Evolutionary conservation across 2,329 filamentous ascomycete genomes (phyloP).

Genomic region (Aspergillus chevalieri): DNA sequence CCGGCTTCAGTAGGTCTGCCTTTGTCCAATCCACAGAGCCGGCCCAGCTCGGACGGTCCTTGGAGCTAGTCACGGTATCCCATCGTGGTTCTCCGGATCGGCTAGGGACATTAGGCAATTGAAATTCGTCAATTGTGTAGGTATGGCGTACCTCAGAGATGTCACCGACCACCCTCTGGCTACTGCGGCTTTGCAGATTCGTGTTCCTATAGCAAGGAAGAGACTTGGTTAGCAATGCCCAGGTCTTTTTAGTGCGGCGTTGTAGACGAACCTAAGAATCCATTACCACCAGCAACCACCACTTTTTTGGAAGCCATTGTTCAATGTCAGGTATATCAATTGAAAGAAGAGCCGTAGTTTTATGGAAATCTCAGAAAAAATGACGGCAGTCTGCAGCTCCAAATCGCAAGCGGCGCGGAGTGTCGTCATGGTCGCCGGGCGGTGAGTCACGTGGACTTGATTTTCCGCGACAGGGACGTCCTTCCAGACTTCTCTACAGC

Average conservation of each 20-base stretch:
- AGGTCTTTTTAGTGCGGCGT: background rate
- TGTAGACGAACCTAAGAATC: conserved; percentile 66
- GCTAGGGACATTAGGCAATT: conserved; percentile 42
- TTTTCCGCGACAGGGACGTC: background rate
- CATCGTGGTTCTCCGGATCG: conserved; percentile 86
- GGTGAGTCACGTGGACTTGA: background rate
- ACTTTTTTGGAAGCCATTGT: conserved; percentile 64
- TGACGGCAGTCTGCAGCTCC: background rate
- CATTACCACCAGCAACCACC: conserved; percentile 88
- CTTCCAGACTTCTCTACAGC: background rate
- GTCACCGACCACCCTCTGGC: conserved; percentile 84
- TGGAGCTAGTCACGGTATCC: conserved; percentile 68
- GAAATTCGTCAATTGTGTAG: background rate
- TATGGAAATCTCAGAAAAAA: background rate
- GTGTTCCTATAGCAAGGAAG: conserved; percentile 44
- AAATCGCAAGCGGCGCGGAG: background rate
- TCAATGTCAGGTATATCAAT: background rate
- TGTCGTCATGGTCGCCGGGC: background rate
- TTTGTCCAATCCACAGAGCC: conserved; percentile 78
- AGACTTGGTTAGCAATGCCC: background rate
- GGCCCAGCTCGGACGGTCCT: conserved; percentile 71
- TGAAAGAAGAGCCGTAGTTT: too few relatives aligned
- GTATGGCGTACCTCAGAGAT: conserved; percentile 67
- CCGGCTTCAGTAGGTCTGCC: conserved; percentile 78
- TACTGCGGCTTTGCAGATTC: conserved; percentile 87